A percentile compares a stretch with the other conserved stretches of the same genome.
These are phyloP conservation scores for Cryptosporidium sp. DNA, from an alignment of 169 alveolate species.

Conservation along the genomic window DNA sequence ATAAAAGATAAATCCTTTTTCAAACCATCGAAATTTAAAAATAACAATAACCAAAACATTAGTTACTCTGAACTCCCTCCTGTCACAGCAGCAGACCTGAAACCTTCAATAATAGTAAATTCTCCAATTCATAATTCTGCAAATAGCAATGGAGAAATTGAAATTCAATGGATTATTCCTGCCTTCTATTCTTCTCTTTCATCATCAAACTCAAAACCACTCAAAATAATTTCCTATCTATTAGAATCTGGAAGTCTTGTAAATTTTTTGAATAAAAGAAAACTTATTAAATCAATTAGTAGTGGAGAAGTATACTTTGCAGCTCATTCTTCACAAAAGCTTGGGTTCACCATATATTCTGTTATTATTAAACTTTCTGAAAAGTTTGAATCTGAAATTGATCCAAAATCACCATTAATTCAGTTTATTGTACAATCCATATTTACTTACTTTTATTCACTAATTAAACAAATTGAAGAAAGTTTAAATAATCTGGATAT, in stretches of 20 bases:
- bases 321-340: constrained; percentile 67
- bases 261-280: constrained; percentile 42
- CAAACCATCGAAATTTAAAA: neutral
- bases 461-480: constrained; percentile 34
- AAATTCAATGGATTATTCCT: constrained; percentile 70
- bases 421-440: constrained; percentile 65
- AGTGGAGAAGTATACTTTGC: constrained; percentile 71
- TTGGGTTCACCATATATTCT: constrained; percentile 65
- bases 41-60: neutral
- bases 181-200: constrained; percentile 40
- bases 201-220: constrained; percentile 60
- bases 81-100: constrained; percentile 6
- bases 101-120: constrained; percentile 43
- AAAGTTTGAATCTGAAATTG: constrained; percentile 1
- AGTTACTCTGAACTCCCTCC: constrained; percentile 3
- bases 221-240: constrained; percentile 35
- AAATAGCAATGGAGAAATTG: constrained; percentile 40
- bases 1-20: neutral
- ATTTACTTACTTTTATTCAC: constrained; percentile 37
- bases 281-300: constrained; percentile 24
- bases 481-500: neutral
- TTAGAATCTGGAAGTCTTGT: constrained; percentile 50
- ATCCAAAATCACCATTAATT: constrained; percentile 38
- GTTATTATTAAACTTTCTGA: constrained; percentile 38
- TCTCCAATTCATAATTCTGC: neutral